Evolutionary conservation across 805 yeast species (phyloP).

Genomic region (Metschnikowia cubensis): DNA sequence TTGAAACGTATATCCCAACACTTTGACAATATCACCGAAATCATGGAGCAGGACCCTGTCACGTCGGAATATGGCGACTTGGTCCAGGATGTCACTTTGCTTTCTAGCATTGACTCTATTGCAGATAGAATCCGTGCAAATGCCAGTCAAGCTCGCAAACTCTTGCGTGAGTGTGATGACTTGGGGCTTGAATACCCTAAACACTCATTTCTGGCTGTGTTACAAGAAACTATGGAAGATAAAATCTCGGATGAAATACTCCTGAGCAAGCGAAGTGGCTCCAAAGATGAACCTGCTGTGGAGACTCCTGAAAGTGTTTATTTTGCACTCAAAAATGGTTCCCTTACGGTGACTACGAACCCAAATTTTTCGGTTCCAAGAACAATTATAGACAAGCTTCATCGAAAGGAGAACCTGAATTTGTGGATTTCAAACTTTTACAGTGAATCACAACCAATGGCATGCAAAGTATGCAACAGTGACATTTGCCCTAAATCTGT

Average conservation of each 20-base stretch:
- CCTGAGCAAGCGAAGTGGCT: too few relatives aligned
- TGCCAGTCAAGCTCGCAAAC: background rate
- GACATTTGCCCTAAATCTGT: background rate
- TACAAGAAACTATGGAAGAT: background rate
- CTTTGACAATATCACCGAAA: constrained; percentile 8
- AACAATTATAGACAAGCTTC: background rate
- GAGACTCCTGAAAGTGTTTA: too few relatives aligned
- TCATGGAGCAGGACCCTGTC: constrained; percentile 1
- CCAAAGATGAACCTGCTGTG: background rate
- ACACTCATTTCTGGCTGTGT: constrained; percentile 7
- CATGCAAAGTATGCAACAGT: background rate
- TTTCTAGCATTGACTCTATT: constrained; percentile 14
- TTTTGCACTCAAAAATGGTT: background rate
- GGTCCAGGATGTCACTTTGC: constrained; percentile 14
- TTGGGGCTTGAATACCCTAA: constrained; percentile 25
- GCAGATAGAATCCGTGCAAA: constrained; percentile 10
- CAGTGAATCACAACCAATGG: background rate
- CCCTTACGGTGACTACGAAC: background rate
- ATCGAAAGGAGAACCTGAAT: background rate
- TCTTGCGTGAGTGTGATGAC: constrained; percentile 21
- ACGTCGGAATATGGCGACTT: constrained; percentile 13
- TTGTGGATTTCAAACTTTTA: background rate
- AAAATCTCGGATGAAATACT: too few relatives aligned
- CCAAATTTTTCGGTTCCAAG: background rate
- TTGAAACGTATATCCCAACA: constrained; percentile 8